A percentile compares a stretch with the other conserved stretches of the same genome.
Conservation (phyloP, 257 asterid genomes). For the Solanum acaule region DNA sequence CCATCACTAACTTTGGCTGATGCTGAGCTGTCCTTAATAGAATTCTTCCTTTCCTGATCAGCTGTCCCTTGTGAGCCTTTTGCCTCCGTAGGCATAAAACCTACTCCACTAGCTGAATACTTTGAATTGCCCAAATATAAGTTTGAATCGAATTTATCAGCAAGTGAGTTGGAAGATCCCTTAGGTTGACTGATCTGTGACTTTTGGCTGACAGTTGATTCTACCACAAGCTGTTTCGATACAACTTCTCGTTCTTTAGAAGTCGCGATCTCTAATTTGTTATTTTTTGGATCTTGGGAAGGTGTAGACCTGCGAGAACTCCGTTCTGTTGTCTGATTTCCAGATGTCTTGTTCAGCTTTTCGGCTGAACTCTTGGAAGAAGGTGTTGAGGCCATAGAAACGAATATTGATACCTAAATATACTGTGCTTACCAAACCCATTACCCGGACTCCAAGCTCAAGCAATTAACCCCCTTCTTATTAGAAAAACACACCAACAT, state of each 20-base stretch:
- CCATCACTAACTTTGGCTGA: constrained; percentile 49
- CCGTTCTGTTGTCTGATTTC: constrained; percentile 19
- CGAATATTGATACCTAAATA: constrained; percentile 1
- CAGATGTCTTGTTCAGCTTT: constrained; percentile 29
- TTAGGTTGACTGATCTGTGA: constrained; percentile 10
- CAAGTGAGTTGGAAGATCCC: constrained; percentile 24
- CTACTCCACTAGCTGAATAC: constrained; percentile 2
- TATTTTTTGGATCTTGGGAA: constrained; percentile 11
- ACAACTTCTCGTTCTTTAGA: constrained; percentile 21
- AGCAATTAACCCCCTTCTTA: background rate
- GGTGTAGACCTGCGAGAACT: constrained; percentile 12
- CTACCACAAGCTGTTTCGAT: constrained; percentile 18
- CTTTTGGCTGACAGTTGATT: constrained; percentile 11
- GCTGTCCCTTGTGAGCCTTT: constrained; percentile 6
- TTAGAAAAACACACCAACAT: constrained; percentile 16
- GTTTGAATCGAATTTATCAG: constrained; percentile 39
- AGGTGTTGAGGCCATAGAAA: constrained; percentile 45
- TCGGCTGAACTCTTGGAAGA: constrained; percentile 22
- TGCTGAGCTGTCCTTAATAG: constrained; percentile 28
- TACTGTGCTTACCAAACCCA: constrained; percentile 5
- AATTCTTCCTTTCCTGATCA: constrained; percentile 26
- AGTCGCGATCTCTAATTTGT: constrained; percentile 10
- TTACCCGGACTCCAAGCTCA: constrained; percentile 3
- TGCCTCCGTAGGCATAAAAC: background rate
- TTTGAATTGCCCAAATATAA: constrained; percentile 33